Evolutionary conservation across 441 rosid genomes (phyloP).

Genomic region (Cnidoscolus chayamansa): DNA sequence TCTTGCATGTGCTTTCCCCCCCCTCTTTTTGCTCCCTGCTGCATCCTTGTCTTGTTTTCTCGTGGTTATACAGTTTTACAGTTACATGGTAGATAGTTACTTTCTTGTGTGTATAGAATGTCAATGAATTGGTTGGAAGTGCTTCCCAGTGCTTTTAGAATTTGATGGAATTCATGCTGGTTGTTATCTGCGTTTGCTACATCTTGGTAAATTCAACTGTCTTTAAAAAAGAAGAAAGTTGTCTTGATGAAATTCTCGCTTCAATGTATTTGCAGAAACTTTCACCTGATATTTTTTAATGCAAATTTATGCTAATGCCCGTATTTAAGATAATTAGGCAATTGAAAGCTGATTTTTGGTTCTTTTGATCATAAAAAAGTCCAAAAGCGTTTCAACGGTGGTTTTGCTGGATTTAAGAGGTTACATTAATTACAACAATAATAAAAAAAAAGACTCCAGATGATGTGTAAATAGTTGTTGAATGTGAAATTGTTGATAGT

Average conservation of each 20-base stretch:
- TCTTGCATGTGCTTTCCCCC: neutral
- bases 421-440: neutral
- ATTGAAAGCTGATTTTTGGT: neutral
- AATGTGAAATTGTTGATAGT: neutral
- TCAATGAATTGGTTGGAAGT: conserved; percentile 1
- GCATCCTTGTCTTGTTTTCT: neutral
- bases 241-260: conserved; percentile 1
- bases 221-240: neutral
- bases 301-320: neutral
- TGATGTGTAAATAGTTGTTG: conserved; percentile 3
- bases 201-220: neutral
- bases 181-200: neutral
- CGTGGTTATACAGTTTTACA: conserved; percentile 5
- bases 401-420: neutral
- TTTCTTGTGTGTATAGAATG: neutral
- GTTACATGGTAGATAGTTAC: neutral
- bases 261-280: conserved; percentile 10
- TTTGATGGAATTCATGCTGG: neutral
- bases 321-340: neutral
- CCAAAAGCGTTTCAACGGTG: neutral
- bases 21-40: neutral
- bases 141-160: neutral
- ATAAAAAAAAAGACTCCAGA: neutral
- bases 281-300: neutral
- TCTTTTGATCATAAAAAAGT: neutral